Base-by-base conservation (phyloP, 1,284 basidiomycete genomes). In the Schizophyllum commune region DNA sequence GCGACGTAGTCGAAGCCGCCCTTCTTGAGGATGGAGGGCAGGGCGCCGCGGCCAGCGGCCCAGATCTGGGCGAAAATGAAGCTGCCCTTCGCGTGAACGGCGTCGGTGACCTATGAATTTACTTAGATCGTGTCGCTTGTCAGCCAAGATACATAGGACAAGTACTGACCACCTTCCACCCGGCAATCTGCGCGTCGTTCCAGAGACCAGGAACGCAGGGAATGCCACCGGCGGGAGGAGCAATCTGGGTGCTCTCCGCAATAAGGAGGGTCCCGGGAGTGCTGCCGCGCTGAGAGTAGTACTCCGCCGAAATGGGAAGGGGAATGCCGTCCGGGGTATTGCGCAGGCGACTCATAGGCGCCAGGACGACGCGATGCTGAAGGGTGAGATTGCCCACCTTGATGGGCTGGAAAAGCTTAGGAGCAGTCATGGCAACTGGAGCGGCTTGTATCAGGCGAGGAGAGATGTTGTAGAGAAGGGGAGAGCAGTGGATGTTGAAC, bases 341-440 rank as follows among this genome's bases (percentile, higher is more conserved):
- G 27, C 59, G 56, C 54, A 56, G 65, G 21, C 70, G 62, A 5
- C 82, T 83, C 60, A 82, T 66, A 2, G 82, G 82, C 1, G 80
- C 79, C 56, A 83, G 68, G 5, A 78, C 79, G 52, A 83, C 68
- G 27, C 27, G 27, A 27, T 27, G 27, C 56, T 71, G 60, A 51
- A 83, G 74, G 7, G 66, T 64, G 58, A 76, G 52, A 9, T 68
- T 63, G n/a, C 82, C 81, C 52, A 83, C 69, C 54, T 71, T 68
- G 58, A 77, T 65, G 9, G 83, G 80, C 55, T 73, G 71, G 68
- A 82, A 83, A 34, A 83, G 79, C 27, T 59, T 56, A 27, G 61
- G 52, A 47, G 57, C 5, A 19, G 58, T 17, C 9, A 39, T 47
- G 32, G 57, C 32, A 4, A 5, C 5, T 17, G 4, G 47, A 6